Base-by-base conservation (phyloP, 192 early-diverging fungal genomes). In the Backusella sp. region DNA sequence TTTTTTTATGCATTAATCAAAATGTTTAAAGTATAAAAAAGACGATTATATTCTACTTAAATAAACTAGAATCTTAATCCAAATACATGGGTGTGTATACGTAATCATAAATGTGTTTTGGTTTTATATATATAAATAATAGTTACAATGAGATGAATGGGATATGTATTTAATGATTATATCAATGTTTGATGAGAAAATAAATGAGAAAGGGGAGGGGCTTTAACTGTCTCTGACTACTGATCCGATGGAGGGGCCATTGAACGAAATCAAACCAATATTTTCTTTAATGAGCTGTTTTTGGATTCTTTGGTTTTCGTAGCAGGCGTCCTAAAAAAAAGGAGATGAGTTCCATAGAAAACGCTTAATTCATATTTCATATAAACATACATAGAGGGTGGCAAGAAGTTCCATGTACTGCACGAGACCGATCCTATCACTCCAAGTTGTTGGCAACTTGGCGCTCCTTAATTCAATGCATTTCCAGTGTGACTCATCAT, bases 391-490 rank as follows among this genome's bases (percentile, higher is more conserved):
- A 32, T 52, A 72, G 28, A 72, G 9, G 6, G 70, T 56, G 17
- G 70, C 70, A 19, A 72, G 34, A 21, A 72, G 30, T 53, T 72
- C 70, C 34, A 72, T 28, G 32, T 72, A 72, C 32, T 72, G 70
- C 14, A 72, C 46, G 32, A 53, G 35, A 44, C 46, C 19, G 34
- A 72, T 15, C 26, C 70, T 32, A 44, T 53, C 21, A 41, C 35
- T 34, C 36, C 67, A 68, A 11, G 15, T 1, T 8, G 69, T 42
- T 37, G 69, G 69, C 42, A 70, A 44, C 23, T 70, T 21, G 19
- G 69, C 69, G 3, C 39, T 44, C 21, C 69, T 70, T 70, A 21
- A 23, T 28, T 70, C 69, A 23, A 70, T 32, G 12, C 19, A 26
- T 17, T 28, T 68, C 67, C 67, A 72, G 42, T 53, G n/a, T 12